Evolutionary conservation across 108 stramenopile genomes (phyloP).

Genomic region (Parietichytrium sp.): DNA sequence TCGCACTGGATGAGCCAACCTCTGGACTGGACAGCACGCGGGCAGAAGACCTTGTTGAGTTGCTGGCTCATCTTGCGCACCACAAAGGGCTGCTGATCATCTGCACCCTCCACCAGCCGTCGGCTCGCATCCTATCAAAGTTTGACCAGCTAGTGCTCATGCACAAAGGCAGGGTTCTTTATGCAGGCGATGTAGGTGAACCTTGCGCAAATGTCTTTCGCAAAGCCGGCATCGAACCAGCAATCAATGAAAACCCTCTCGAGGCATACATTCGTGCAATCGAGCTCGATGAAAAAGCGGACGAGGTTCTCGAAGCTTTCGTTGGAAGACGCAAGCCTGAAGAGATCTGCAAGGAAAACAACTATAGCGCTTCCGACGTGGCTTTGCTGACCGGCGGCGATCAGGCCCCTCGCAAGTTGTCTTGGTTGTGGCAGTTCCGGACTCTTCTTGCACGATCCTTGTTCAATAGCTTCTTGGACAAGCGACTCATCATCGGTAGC

Average conservation of each 20-base stretch:
- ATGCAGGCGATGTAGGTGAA: constrained; percentile 70
- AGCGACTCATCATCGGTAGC: no score
- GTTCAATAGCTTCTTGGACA: neutral
- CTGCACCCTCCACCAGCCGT: constrained; percentile 83
- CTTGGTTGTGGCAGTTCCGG: neutral
- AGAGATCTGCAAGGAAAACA: no score
- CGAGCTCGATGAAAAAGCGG: neutral
- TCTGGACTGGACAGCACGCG: constrained; percentile 59
- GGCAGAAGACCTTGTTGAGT: constrained; percentile 63
- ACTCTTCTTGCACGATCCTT: neutral
- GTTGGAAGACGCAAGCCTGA: no score
- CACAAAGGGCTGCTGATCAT: constrained; percentile 66
- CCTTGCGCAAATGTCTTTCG: constrained; percentile 59
- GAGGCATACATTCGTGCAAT: constrained; percentile 33
- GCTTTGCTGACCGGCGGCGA: no score
- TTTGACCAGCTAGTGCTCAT: constrained; percentile 77
- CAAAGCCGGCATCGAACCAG: constrained; percentile 53
- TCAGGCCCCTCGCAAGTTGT: no score
- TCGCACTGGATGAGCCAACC: constrained; percentile 56
- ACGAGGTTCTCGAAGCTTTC: constrained; percentile 21
- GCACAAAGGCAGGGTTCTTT: constrained; percentile 75
- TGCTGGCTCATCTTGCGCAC: constrained; percentile 34
- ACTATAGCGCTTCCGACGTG: no score
- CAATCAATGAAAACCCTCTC: neutral
- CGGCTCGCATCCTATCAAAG: constrained; percentile 69